phyloP scores from a whole-genome alignment of 2,329 filamentous ascomycete genomes.

The Fusarium sp. region DNA sequence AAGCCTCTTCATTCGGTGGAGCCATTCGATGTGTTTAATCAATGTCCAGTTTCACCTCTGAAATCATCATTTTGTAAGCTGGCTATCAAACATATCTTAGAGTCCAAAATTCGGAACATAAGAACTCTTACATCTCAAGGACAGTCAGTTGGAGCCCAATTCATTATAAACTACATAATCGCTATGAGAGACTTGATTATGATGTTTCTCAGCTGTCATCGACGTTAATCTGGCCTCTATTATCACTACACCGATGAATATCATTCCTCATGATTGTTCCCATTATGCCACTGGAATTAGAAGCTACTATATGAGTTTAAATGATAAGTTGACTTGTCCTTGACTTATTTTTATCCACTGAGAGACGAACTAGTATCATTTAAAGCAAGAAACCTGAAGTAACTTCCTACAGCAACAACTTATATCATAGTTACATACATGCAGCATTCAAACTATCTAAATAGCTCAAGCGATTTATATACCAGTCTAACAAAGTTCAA shows the following conservation, averaged over 20 bases:
- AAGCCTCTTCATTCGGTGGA: not conserved
- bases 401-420: too few relatives aligned
- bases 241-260: accelerated
- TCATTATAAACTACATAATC: accelerated
- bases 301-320: too few relatives aligned
- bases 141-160: not conserved
- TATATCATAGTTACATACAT: not conserved
- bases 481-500: accelerated
- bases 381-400: not conserved
- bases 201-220: too few relatives aligned
- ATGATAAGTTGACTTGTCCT: not conserved
- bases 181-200: not conserved
- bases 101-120: not conserved
- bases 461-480: too few relatives aligned
- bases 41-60: accelerated
- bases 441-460: accelerated
- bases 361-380: not conserved
- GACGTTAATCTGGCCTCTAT: not conserved
- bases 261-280: accelerated
- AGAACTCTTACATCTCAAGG: not conserved
- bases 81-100: not conserved
- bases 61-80: not conserved
- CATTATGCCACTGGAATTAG: accelerated
- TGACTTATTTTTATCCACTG: accelerated
- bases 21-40: not conserved